These are phyloP conservation scores for Mycocentrospora acerina DNA, from an alignment of 2,329 filamentous ascomycete genomes.

Conservation along the genomic window DNA sequence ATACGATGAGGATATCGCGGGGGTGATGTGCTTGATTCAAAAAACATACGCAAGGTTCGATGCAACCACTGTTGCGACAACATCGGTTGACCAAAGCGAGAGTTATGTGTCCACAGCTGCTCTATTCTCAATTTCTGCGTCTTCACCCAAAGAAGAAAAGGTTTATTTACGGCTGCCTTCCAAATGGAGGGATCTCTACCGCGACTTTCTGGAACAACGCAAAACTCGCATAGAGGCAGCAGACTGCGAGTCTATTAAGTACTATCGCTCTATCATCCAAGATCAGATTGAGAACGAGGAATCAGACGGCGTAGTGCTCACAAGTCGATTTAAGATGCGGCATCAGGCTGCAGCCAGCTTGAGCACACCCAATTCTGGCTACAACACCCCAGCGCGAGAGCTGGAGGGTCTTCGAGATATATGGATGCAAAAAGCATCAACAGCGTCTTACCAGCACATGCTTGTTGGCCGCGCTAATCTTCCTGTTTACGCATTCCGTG, in stretches of 20 bases:
- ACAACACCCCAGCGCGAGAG: slow-evolving; percentile 26
- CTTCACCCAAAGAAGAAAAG: slow-evolving; percentile 83
- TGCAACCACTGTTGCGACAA: slow-evolving; percentile 73
- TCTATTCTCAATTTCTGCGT: slow-evolving; percentile 77
- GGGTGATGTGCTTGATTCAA: slow-evolving; percentile 49
- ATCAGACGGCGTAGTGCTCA: slow-evolving; percentile 64
- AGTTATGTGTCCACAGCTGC: slow-evolving; percentile 79
- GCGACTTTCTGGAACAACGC: slow-evolving; percentile 70
- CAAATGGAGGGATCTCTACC: slow-evolving; percentile 83
- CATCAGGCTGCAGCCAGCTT: slow-evolving; percentile 30
- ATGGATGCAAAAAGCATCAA: slow-evolving; percentile 55
- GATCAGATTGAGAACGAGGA: slow-evolving; percentile 61
- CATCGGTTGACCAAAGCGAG: slow-evolving; percentile 79
- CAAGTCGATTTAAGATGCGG: slow-evolving; percentile 67
- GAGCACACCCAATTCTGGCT: slow-evolving; percentile 31
- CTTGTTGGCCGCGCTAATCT: slow-evolving; percentile 73
- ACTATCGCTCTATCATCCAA: slow-evolving; percentile 70
- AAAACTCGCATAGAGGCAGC: slow-evolving; percentile 69
- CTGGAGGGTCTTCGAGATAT: slow-evolving; percentile 50
- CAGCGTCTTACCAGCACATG: slow-evolving; percentile 72
- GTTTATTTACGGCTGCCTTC: slow-evolving; percentile 75
- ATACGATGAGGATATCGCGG: slow-evolving; percentile 45
- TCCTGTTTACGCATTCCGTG: slow-evolving; percentile 84
- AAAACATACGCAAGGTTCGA: slow-evolving; percentile 60
- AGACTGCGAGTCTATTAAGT: slow-evolving; percentile 69